phyloP scores from a whole-genome alignment of 1,139 yeast genomes.

The Hansenula lynferdii region DNA sequence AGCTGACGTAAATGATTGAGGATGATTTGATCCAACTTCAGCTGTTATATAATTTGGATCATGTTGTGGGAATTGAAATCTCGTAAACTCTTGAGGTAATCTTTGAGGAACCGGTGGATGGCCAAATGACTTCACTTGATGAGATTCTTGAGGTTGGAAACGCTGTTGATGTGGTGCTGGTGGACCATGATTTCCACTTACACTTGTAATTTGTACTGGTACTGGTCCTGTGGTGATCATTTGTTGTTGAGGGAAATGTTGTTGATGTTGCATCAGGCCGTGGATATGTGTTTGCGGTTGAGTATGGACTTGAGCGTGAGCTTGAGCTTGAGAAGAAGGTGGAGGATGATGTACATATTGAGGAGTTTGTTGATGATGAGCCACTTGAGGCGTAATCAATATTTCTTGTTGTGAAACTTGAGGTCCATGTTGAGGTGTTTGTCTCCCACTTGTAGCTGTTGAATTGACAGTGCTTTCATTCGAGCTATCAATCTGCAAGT shows the following conservation, averaged over 20 bases:
- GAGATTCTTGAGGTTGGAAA: constrained; percentile 1
- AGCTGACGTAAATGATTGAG: neutral
- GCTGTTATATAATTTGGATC: constrained; percentile 3
- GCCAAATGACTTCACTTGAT: no score
- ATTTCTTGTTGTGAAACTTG: neutral
- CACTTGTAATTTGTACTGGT: no score
- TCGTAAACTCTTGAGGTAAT: constrained; percentile 2
- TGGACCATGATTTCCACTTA: no score
- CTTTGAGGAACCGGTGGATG: neutral
- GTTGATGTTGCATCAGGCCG: neutral
- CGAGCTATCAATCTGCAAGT: neutral
- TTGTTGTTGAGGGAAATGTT: neutral
- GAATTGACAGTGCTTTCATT: neutral
- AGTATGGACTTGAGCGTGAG: neutral
- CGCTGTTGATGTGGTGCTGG: no score
- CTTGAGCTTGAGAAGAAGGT: neutral
- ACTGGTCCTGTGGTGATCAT: no score
- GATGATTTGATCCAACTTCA: constrained; percentile 3
- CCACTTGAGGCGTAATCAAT: neutral
- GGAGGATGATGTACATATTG: no score
- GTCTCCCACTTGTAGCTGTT: neutral
- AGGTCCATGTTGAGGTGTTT: no score
- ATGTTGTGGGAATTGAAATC: constrained; percentile 8
- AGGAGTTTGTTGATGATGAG: no score
- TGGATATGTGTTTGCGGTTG: neutral